Evolutionary conservation across 257 asterid species (phyloP), one percentile per base, ranked within the genome.

Genomic region (Solanum pennellii): DNA sequence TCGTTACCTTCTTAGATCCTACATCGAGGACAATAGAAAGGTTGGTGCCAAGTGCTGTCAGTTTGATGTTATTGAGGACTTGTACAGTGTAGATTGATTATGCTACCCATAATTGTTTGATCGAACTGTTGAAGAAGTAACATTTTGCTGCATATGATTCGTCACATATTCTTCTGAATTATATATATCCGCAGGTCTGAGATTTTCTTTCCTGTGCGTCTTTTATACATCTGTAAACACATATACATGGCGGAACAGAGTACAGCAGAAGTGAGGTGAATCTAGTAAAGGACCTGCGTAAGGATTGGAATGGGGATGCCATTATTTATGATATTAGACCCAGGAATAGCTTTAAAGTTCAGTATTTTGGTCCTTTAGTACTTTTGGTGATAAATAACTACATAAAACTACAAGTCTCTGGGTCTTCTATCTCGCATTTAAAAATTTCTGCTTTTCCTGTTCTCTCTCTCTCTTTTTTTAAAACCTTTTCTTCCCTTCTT

Each of bases 11-110:
- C 94, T 93, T 80, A 94, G 99, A 91, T 97, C 98, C 62, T 97
- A 91, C 87, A 95, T 97, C 60, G 98, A 97, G 92, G 98, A 97
- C 92, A 95, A 95, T 90, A 96, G 98, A 65, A 95, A 93, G 98
- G 98, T 96, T 89, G 87, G 85, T 86, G 83, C 80, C 44, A 29
- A 49, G 71, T 82, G 79, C 37, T 87, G 82, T 86, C 85, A 84
- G 42, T 66, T 41, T 83, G 68, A 16, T 44, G 84, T 44, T 44
- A 44, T 79, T 79, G 65, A 41, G 84, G 37, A 45, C 39, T 79
- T 79, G 41, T 25, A 45, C 49, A 42, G 23, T 25, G 44, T 45
- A n/a, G 59, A 76, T 76, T 76, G 13, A 23, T 75, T 75, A n/a
- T 3, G 27, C 33, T 44, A 25, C 62, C 62, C n/a, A 25, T 77